Evolutionary conservation across 2,329 filamentous ascomycete species (phyloP), one percentile per base, ranked within the genome.

Genomic region (Pseudocercospora pini-densiflorae): DNA sequence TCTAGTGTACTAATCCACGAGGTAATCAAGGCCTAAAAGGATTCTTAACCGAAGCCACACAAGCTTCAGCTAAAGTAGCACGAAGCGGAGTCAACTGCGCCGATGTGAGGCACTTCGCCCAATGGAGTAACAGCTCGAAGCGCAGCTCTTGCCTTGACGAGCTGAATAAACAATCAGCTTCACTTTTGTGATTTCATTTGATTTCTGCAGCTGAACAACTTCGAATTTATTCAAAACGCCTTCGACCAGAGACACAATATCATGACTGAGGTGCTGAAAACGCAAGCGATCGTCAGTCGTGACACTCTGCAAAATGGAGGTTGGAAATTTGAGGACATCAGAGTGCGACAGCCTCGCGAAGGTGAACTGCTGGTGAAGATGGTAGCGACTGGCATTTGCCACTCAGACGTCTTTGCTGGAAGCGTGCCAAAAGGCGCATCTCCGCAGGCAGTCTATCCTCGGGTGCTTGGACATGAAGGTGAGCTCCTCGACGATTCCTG

Each of bases 321-420:
- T 14, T 57, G 53, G 53, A 57, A 57, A 29, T 21, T 57, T 3
- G 53, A 36, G 5, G 5, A 5, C 27, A 23, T 57, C 53, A 57
- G 10, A 5, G 53, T 57, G 3, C 53, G 53, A 10, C 24, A 57
- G 29, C 53, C 53, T 2, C 1, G 10, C 33, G 24, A 29, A 21
- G 53, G 53, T 16, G 53, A 57, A 19, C 27, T 57, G 12, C 24
- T 57, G n/a, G 53, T 36, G 9, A 36, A 57, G 53, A 57, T 57
- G 53, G 53, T 57, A 3, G 53, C 53, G 21, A 57, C 21, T 0
- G 53, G 53, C 9, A 57, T 57, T 8, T 57, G 53, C 36, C 27
- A 57, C 19, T 57, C 21, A 4, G 53, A 36, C 36, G 27, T 57
- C 5, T 12, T 57, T 3, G 53, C 16, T 3, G 53, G 53, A 19